Conservation (phyloP, 768 basidiomycete genomes). For the Xerocomus potaroensis region DNA sequence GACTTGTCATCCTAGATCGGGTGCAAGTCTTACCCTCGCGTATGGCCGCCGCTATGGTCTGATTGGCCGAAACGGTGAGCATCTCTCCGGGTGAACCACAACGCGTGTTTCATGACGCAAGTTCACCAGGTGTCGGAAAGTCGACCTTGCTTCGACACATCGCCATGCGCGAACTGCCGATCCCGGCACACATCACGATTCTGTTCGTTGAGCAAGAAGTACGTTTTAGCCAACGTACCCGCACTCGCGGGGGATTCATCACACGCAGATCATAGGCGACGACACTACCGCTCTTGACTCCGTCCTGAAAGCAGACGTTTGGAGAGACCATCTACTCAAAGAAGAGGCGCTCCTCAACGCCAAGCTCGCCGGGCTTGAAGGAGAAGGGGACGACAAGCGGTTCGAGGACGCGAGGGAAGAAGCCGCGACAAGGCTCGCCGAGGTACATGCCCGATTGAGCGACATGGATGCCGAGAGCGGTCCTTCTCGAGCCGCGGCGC, state of each 20-base stretch:
- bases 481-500: slow-evolving; percentile 85
- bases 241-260: neutral
- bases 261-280: slow-evolving; percentile 77
- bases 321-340: slow-evolving; percentile 87
- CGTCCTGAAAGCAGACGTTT: slow-evolving; percentile 99
- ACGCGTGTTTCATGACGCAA: neutral
- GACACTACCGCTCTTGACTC: slow-evolving; percentile 90
- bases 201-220: slow-evolving; percentile 99
- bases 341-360: slow-evolving; percentile 77
- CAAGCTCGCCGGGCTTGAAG: slow-evolving; percentile 64
- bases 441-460: slow-evolving; percentile 85
- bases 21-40: slow-evolving; percentile 82
- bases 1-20: slow-evolving; percentile 46
- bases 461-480: slow-evolving; percentile 99
- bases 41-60: slow-evolving; percentile 89
- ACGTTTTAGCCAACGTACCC: slow-evolving; percentile 6
- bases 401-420: slow-evolving; percentile 87
- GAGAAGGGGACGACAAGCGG: slow-evolving; percentile 70
- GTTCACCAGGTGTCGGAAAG: slow-evolving; percentile 83
- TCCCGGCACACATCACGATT: slow-evolving; percentile 93
- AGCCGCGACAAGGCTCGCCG: slow-evolving; percentile 71
- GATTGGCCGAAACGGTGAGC: slow-evolving; percentile 79
- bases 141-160: slow-evolving; percentile 93
- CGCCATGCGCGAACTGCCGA: slow-evolving; percentile 89
- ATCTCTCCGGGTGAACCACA: neutral